These are phyloP conservation scores for Spiromastix sp. DNA, from an alignment of 2,329 filamentous ascomycete species.

Conservation along the genomic window DNA sequence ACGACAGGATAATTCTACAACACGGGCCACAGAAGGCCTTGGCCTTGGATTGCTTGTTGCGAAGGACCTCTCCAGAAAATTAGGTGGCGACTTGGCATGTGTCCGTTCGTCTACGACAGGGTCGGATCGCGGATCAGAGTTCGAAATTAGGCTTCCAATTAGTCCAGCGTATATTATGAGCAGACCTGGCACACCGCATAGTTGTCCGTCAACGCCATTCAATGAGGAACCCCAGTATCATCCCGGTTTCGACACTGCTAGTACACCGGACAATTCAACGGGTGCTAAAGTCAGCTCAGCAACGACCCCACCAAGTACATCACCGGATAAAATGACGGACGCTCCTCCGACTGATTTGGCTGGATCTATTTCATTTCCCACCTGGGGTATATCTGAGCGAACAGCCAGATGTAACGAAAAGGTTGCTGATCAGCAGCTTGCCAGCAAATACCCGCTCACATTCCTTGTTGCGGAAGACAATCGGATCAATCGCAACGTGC, in stretches of 20 bases:
- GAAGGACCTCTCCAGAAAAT: slow-evolving; percentile 57
- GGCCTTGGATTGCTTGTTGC: slow-evolving; percentile 62
- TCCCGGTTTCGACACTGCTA: slow-evolving; percentile 3
- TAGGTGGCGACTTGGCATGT: slow-evolving; percentile 58
- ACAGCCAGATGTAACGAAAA: slow-evolving; percentile 3
- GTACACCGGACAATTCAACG: slow-evolving; percentile 2
- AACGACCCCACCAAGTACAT: background rate
- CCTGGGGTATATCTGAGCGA: background rate
- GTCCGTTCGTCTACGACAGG: slow-evolving; percentile 53
- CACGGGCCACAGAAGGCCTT: slow-evolving; percentile 56
- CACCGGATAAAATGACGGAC: background rate
- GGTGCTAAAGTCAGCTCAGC: background rate
- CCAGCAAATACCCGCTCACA: slow-evolving; percentile 50
- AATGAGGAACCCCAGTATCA: background rate
- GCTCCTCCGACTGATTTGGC: background rate
- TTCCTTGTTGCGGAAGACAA: slow-evolving; percentile 66
- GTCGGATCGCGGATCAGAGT: slow-evolving; percentile 53
- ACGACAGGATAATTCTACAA: slow-evolving; percentile 57
- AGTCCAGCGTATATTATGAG: slow-evolving; percentile 40
- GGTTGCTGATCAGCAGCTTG: slow-evolving; percentile 44
- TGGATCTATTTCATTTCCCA: background rate
- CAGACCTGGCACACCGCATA: slow-evolving; percentile 39
- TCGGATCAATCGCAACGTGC: slow-evolving; percentile 57
- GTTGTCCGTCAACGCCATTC: slow-evolving; percentile 34
- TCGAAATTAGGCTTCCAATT: slow-evolving; percentile 56